Conservation (phyloP, 805 yeast species). For the Ogataea salicorniae region DNA sequence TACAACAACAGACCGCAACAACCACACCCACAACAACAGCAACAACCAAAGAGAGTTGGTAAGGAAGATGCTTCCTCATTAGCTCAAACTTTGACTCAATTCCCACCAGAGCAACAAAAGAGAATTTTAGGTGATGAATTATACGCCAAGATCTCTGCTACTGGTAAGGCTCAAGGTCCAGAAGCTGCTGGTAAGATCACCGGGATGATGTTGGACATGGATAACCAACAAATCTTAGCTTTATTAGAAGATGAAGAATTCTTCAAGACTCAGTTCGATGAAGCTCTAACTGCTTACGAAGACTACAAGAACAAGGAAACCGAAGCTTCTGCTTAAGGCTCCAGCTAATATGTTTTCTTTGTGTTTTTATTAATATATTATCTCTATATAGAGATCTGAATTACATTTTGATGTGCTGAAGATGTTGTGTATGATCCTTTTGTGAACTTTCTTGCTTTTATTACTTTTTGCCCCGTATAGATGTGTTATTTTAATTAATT, state of each 20-base stretch:
- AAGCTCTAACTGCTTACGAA: conserved; percentile 92
- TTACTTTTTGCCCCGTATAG: not conserved
- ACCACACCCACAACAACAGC: conserved; percentile 21
- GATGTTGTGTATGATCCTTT: too few species aligned
- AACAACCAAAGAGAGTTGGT: conserved; percentile 20
- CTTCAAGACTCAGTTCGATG: conserved; percentile 86
- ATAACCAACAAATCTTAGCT: conserved; percentile 82
- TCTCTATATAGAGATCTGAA: not conserved
- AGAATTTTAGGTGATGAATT: conserved; percentile 96
- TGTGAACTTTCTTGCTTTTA: not conserved
- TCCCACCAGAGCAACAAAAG: conserved; percentile 90
- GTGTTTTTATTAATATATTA: not conserved
- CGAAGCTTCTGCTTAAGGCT: conserved; percentile 13
- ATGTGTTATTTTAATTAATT: not conserved
- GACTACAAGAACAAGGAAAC: conserved; percentile 66
- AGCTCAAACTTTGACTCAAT: conserved; percentile 56
- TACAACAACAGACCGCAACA: conserved; percentile 36
- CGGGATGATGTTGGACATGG: conserved; percentile 97
- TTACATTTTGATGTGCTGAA: too few species aligned
- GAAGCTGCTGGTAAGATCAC: conserved; percentile 98
- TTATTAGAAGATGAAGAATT: conserved; percentile 86
- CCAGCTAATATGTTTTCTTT: not conserved
- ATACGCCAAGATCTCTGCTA: conserved; percentile 85
- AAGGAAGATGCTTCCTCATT: conserved; percentile 35
- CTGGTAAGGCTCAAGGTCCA: conserved; percentile 81